Evolutionary conservation across 805 yeast genomes (phyloP).

Genomic region (Spathaspora passalidarum): DNA sequence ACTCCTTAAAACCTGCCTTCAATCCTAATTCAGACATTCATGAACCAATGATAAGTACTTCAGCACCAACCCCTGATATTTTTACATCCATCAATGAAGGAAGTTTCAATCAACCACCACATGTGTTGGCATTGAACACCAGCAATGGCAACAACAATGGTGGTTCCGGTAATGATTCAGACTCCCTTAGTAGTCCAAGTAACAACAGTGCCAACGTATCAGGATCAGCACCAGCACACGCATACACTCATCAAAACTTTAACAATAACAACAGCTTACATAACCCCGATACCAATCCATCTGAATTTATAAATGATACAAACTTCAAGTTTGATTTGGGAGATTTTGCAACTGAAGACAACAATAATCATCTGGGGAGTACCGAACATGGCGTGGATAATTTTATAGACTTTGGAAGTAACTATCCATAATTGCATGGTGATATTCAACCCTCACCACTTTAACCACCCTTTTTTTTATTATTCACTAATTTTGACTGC

Average conservation of each 20-base stretch:
- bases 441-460: too few relatives aligned
- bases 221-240: background rate
- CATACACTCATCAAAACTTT: slow-evolving; percentile 5
- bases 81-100: slow-evolving; percentile 1
- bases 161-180: background rate
- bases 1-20: background rate
- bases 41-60: background rate
- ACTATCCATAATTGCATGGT: slow-evolving; percentile 3
- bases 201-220: background rate
- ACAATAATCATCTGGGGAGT: background rate
- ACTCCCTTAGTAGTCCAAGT: slow-evolving; percentile 1
- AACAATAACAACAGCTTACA: background rate
- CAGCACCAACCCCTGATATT: slow-evolving; percentile 3
- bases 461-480: background rate
- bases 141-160: slow-evolving; percentile 1
- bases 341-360: slow-evolving; percentile 1
- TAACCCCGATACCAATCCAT: background rate
- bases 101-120: background rate
- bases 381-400: slow-evolving; percentile 8
- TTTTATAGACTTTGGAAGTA: slow-evolving; percentile 11
- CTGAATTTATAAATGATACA: background rate
- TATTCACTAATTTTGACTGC: too few relatives aligned
- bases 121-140: background rate
- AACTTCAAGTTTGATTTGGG: slow-evolving; percentile 5
- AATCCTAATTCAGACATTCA: background rate